A percentile compares a stretch with the other conserved stretches of the same genome.
phyloP scores from a whole-genome alignment of 805 yeast genomes.

The Saccharomycodes ludwigii region DNA sequence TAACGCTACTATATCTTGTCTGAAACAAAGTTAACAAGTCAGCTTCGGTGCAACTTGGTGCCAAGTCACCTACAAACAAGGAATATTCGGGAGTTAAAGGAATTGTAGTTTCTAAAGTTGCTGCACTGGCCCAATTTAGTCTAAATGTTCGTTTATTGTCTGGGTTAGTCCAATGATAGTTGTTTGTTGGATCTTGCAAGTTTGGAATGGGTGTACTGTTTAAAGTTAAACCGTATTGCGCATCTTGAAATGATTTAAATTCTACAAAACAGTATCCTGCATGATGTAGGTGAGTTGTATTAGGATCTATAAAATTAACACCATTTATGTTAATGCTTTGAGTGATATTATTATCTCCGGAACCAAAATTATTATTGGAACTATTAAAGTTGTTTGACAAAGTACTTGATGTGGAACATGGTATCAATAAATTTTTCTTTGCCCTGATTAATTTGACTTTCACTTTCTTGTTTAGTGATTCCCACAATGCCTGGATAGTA shows the following conservation, averaged over 20 bases:
- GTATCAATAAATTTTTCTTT: slow-evolving; percentile 24
- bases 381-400: not conserved
- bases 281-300: slow-evolving; percentile 24
- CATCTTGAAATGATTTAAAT: slow-evolving; percentile 55
- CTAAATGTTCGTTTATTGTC: slow-evolving; percentile 48
- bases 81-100: slow-evolving; percentile 68
- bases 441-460: slow-evolving; percentile 55
- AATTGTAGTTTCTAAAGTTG: slow-evolving; percentile 58
- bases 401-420: slow-evolving; percentile 16
- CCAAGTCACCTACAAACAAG: slow-evolving; percentile 70
- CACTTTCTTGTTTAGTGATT: slow-evolving; percentile 40
- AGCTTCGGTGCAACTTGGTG: slow-evolving; percentile 72
- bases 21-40: slow-evolving; percentile 64
- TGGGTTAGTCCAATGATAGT: slow-evolving; percentile 16
- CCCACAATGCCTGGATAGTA: slow-evolving; percentile 49
- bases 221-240: slow-evolving; percentile 52
- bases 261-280: slow-evolving; percentile 74
- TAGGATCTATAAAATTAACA: slow-evolving; percentile 21
- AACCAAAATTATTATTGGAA: slow-evolving; percentile 2
- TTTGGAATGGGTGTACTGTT: slow-evolving; percentile 60
- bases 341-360: slow-evolving; percentile 7
- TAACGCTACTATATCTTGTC: slow-evolving; percentile 49
- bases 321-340: slow-evolving; percentile 19
- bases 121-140: slow-evolving; percentile 78
- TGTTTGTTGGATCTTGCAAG: slow-evolving; percentile 6